Evolutionary conservation across 805 yeast genomes (phyloP), one percentile per base, ranked within the genome.

Genomic region (Sungouiozyma intestinalis): DNA sequence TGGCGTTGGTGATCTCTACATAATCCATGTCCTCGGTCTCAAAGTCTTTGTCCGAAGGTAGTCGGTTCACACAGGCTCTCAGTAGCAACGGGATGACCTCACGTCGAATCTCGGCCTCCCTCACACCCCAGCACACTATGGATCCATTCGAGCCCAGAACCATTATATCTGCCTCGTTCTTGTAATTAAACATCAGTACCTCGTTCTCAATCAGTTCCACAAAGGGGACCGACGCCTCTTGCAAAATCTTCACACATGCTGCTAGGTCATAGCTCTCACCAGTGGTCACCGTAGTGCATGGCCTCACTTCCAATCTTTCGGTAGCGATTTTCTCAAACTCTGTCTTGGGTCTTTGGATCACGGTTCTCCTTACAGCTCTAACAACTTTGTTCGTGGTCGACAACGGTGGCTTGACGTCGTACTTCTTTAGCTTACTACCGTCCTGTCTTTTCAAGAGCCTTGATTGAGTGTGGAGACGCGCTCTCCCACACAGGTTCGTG

Each of bases 21-120:
- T 66, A 87, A 58, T 88, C 96, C 76, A 87, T 74, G 52, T 88
- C 97, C 56, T 87, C 97, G 33, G 85, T 76, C 52, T 87, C 96
- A 8, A 70, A 64, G 2, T 57, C 63, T 16, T 67, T 56, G 29
- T 6, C 6, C 45, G 74, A 74, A 3, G 43, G 37, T 21, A 55
- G 36, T 1, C 73, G 62, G 3, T 70, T 64, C 2, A 72, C 45
- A 56, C 72, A 72, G 2, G 84, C 76, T 0, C 57, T 51, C 37
- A 65, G 57, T 3, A 85, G 61, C 15, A 74, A 45, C 1, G 85
- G 84, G 6, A 79, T 48, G 4, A 82, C 64, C 16, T 69, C 63
- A 4, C 65, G 55, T 18, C 68, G 43, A 3, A 78, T 65, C 6
- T 66, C 68, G 0, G 58, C 44, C 60, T 88, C 96, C 15, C 67